Evolutionary conservation across 768 basidiomycete genomes (phyloP), one percentile per base, ranked within the genome.

Genomic region (Kwoniella europaea): DNA sequence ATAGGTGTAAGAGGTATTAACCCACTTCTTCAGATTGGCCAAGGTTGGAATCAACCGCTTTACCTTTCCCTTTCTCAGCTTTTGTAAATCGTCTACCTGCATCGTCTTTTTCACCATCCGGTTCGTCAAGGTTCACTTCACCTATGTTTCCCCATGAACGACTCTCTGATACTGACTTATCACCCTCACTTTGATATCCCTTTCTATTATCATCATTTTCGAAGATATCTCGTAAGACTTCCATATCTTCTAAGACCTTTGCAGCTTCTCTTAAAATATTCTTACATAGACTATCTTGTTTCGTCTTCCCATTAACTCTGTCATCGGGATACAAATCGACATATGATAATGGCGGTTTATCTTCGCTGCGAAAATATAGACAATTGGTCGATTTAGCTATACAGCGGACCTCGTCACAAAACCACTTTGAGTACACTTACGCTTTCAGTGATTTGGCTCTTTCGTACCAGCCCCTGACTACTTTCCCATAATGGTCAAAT

Each of bases 391-490:
- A 35, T 35, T 35, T 35, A 35, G 35, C 35, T 35, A 35, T 35
- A 35, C 7, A 35, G 35, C 35, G 35, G 22, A 56, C 16, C 35
- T 16, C 29, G 16, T 3, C 9, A 10, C n/a, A 20, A 12, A 42
- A 27, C n/a, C n/a, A 61, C 42, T 10, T 7, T 12, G 24, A 12
- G 10, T 35, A 62, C 29, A 68, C 67, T 55, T 43, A 61, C 41
- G 24, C 52, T 16, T 43, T 56, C 60, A 61, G 20, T 12, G 12
- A 20, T 24, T 57, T 42, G 16, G 60, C 60, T 42, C n/a, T 24
- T 15, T 62, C 67, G 16, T 44, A 74, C 71, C 73, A 74, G 1
- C 29, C 63, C 29, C 61, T 27, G 1, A 71, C 60, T 1, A 29
- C 35, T 20, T 65, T 22, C 7, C 73, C 24, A 54, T 72, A 77